Conservation (phyloP, 2,329 filamentous ascomycete species). For the Byssoonygena ceratinophila region DNA sequence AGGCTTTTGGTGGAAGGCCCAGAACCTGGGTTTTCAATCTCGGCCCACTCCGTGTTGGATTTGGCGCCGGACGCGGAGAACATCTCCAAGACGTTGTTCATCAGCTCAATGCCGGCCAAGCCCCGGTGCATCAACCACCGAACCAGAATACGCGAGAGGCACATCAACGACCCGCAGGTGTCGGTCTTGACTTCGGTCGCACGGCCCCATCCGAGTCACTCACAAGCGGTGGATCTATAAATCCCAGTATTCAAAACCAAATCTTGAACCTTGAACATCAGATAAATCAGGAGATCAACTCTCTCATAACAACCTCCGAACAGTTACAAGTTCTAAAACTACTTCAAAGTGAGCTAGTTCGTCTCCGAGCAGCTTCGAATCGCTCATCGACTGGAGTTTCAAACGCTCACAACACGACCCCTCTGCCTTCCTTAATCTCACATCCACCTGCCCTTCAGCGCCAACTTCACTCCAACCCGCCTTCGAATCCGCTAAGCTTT, state of each 20-base stretch:
- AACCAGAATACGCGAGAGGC: slow-evolving; percentile 20
- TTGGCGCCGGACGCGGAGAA: slow-evolving; percentile 52
- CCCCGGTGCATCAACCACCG: slow-evolving; percentile 28
- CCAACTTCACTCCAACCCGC: slow-evolving; percentile 23
- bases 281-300: slow-evolving; percentile 56
- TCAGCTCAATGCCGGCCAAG: slow-evolving; percentile 46
- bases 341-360: slow-evolving; percentile 56
- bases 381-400: background rate
- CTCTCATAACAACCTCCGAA: slow-evolving; percentile 52
- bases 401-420: background rate
- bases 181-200: slow-evolving; percentile 35
- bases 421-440: background rate
- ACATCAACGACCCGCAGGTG: slow-evolving; percentile 27
- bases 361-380: slow-evolving; percentile 44
- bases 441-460: slow-evolving; percentile 9
- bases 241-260: slow-evolving; percentile 43
- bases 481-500: slow-evolving; percentile 27
- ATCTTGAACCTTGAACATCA: slow-evolving; percentile 58
- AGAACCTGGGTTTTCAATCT: slow-evolving; percentile 58
- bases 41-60: slow-evolving; percentile 63
- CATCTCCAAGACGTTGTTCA: slow-evolving; percentile 56
- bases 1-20: slow-evolving; percentile 30
- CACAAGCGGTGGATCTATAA: slow-evolving; percentile 17
- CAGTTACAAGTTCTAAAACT: slow-evolving; percentile 59
- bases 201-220: background rate